Percentiles rank a stretch among this genome's conserved stretches.
phyloP scores from a whole-genome alignment of 176 grass and related monocot species.

The Eragrostis nindensis region DNA sequence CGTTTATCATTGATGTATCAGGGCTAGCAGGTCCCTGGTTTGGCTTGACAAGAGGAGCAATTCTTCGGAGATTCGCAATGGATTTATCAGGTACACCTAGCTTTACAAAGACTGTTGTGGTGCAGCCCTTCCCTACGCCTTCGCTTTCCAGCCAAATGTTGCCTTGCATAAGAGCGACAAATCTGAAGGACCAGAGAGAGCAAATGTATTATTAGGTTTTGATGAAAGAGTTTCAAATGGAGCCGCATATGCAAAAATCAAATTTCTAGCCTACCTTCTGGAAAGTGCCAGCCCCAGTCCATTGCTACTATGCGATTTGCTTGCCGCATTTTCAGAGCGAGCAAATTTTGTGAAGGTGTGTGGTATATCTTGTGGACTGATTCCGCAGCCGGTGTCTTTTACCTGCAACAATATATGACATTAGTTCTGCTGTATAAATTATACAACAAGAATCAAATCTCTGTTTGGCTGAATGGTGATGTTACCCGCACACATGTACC shows the following conservation, averaged over 20 bases:
- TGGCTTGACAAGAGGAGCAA: not conserved
- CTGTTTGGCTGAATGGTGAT: not conserved
- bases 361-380: conserved; percentile 68
- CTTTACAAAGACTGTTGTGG: conserved; percentile 55
- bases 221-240: not conserved
- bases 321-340: conserved; percentile 20
- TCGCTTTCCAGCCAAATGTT: conserved; percentile 77
- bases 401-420: conserved; percentile 48
- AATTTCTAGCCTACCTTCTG: conserved; percentile 64
- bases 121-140: conserved; percentile 68
- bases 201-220: not conserved
- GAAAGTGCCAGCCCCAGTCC: conserved; percentile 82
- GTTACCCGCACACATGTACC: not conserved
- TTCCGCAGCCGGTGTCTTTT: conserved; percentile 81
- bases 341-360: conserved; percentile 71
- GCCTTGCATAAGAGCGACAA: conserved; percentile 70
- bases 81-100: conserved; percentile 49
- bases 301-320: conserved; percentile 31
- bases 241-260: conserved; percentile 15
- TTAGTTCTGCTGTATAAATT: conserved; percentile 15
- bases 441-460: not conserved
- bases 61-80: conserved; percentile 39
- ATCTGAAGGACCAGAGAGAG: conserved; percentile 45
- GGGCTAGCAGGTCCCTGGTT: conserved; percentile 19
- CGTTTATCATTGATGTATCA: not conserved